phyloP scores from a whole-genome alignment of 2,329 filamentous ascomycete species.

The Daldinia sp. region DNA sequence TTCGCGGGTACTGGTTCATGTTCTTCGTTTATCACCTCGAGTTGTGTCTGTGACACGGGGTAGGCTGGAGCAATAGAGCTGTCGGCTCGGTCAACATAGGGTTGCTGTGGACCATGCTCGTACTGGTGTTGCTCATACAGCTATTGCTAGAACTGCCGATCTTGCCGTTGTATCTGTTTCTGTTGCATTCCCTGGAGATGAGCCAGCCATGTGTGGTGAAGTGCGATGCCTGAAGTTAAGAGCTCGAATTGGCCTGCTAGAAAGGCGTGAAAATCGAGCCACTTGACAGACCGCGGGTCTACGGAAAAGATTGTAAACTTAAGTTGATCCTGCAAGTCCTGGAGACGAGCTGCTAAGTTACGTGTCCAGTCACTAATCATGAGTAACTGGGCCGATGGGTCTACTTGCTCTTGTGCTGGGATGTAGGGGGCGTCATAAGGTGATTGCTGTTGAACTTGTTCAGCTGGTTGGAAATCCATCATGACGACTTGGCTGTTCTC shows the following conservation, averaged over 20 bases:
- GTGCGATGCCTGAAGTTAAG: neutral
- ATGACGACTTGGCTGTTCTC: neutral
- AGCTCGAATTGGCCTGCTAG: slow-evolving; percentile 13
- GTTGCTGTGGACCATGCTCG: neutral
- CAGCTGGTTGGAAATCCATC: neutral
- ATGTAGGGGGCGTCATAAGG: no score
- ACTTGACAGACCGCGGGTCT: neutral
- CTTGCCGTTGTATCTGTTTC: neutral
- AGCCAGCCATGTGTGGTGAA: slow-evolving; percentile 23
- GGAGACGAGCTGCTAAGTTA: neutral
- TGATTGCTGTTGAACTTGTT: neutral
- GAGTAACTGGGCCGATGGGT: slow-evolving; percentile 6
- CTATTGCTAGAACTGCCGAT: neutral
- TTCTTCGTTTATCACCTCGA: slow-evolving; percentile 1
- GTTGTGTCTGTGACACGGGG: neutral
- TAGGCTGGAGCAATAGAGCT: neutral
- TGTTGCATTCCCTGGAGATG: slow-evolving; percentile 10
- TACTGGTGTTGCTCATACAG: neutral
- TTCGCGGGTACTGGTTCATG: slow-evolving; percentile 1
- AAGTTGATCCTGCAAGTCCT: slow-evolving; percentile 5
- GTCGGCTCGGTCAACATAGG: neutral
- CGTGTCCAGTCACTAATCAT: slow-evolving; percentile 18
- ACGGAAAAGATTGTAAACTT: neutral
- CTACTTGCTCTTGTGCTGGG: neutral
- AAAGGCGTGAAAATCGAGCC: slow-evolving; percentile 16